These are phyloP conservation scores for Saccharomyces hybrid DNA, from an alignment of 1,139 yeast genomes.

Conservation along the genomic window DNA sequence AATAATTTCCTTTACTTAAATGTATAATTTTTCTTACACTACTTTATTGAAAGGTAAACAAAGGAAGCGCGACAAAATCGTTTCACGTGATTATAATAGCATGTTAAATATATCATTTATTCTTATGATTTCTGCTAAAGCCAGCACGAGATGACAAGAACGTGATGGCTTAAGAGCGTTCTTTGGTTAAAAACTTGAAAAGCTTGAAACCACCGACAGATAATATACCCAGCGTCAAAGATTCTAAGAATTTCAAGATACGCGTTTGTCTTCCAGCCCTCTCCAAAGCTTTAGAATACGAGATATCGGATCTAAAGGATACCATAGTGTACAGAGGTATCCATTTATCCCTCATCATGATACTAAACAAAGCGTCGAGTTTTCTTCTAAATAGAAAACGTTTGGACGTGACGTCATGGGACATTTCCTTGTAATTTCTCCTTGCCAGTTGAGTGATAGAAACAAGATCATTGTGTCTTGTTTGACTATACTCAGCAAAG, in stretches of 20 bases:
- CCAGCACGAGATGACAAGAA: not conserved
- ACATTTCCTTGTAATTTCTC: constrained; percentile 82
- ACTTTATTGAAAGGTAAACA: not conserved
- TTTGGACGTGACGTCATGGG: constrained; percentile 66
- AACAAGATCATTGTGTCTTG: constrained; percentile 57
- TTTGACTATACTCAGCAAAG: constrained; percentile 48
- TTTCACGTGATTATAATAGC: not conserved
- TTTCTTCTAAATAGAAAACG: constrained; percentile 58
- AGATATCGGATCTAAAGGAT: constrained; percentile 75
- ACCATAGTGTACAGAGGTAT: constrained; percentile 89
- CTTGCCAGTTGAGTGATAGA: constrained; percentile 76
- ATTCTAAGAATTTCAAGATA: constrained; percentile 13
- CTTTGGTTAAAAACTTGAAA: not conserved
- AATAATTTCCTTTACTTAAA: too few relatives aligned
- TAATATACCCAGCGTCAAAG: constrained; percentile 9
- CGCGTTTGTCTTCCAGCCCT: constrained; percentile 44
- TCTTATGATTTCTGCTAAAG: not conserved
- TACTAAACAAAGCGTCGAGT: constrained; percentile 60
- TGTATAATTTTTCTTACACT: constrained; percentile 28
- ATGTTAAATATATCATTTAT: not conserved
- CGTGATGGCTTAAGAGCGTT: not conserved
- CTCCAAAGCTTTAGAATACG: constrained; percentile 64
- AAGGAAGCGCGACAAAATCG: not conserved
- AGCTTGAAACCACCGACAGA: constrained; percentile 6
- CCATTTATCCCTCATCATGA: constrained; percentile 56